Conservation (phyloP, 768 basidiomycete genomes). For the Kwoniella mangroviensis region DNA sequence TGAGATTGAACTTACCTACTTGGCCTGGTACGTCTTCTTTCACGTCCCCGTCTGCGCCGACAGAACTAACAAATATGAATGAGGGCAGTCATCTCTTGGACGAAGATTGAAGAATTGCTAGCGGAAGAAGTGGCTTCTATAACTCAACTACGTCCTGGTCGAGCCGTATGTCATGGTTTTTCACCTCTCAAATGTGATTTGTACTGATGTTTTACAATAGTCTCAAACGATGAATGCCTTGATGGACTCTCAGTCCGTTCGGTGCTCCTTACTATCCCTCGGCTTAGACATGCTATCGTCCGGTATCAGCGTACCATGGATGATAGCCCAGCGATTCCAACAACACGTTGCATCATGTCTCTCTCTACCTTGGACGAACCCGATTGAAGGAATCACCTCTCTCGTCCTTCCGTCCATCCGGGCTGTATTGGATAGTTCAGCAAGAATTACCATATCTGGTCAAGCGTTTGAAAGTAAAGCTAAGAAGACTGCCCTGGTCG, state of each 20-base stretch:
- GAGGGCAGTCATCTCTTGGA: conserved; percentile 41
- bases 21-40: conserved; percentile 33
- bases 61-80: background rate
- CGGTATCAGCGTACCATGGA: conserved; percentile 32
- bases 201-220: conserved; percentile 4
- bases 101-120: conserved; percentile 40
- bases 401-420: conserved; percentile 38
- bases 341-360: conserved; percentile 46
- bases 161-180: conserved; percentile 23
- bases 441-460: conserved; percentile 10
- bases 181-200: no score
- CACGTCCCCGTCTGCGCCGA: background rate
- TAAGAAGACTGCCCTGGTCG: conserved; percentile 35
- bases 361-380: conserved; percentile 32
- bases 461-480: conserved; percentile 14
- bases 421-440: conserved; percentile 37
- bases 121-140: conserved; percentile 33
- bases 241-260: conserved; percentile 38
- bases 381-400: conserved; percentile 25
- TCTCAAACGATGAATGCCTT: conserved; percentile 34
- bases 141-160: conserved; percentile 24
- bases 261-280: conserved; percentile 31
- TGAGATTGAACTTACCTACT: conserved; percentile 22
- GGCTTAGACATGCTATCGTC: conserved; percentile 40
- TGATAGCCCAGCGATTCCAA: conserved; percentile 38